Evolutionary conservation across 352 stramenopile species (phyloP), one percentile per base, ranked within the genome.

Genomic region (Phytophthora colocasiae): DNA sequence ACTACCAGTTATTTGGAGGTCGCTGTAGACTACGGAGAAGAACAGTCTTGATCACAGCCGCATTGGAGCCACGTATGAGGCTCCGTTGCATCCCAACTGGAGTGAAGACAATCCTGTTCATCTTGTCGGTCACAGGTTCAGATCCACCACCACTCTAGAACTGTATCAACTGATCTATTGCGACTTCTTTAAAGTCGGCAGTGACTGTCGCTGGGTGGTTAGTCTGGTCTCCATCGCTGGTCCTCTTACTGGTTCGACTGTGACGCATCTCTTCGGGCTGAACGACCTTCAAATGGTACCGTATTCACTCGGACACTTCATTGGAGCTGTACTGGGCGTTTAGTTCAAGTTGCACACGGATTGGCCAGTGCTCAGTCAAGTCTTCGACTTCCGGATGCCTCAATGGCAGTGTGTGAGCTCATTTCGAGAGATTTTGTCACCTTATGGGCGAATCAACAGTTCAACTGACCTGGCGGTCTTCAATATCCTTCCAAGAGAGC

Each of bases 91-190:
- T 68, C 64, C 78, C 2, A 36, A 71, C 0, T 93, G 81, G 81
- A 89, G 73, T 60, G 71, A 63, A 3, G 26, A 61, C 2, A 78
- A 89, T 36, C 81, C 85, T 0, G 65, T 92, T 4, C 83, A 93
- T 40, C 65, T 93, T 11, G 49, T 92, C 4, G 83, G 83, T 15
- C 85, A 93, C 63, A 91, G 83, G 52, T 81, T 88, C 27, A 83
- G 85, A 40, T 71, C 69, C 9, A 89, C 81, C 19, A 90, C 83
- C 4, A 83, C 83, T 26, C 69, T 93, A 27, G 83, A 93, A 54
- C 56, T 93, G 32, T 90, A 93, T 50, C 85, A 93, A 70, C 45
- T 91, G 40, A 31, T 92, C 2, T 87, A 78, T 39, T 50, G 44
- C 6, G 78, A 90, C 69, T 81, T 73, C 48, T 92, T 92, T 40